Evolutionary conservation across 306 rosid genomes (phyloP), one percentile per base, ranked within the genome.

Genomic region (Casuarina glauca): DNA sequence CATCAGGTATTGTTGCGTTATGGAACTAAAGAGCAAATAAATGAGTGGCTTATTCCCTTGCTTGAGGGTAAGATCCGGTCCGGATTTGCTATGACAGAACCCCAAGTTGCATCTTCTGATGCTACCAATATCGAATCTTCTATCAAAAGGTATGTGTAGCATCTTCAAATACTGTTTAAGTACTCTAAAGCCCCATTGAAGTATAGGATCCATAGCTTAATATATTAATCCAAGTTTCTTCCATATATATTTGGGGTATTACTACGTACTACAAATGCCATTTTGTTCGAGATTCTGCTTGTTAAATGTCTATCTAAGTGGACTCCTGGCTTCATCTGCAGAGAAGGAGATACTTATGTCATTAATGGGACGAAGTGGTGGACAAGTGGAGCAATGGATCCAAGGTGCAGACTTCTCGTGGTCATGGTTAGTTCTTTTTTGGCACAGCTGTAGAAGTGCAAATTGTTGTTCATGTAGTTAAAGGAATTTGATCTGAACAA

Each of bases 321-420:
- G 61, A 57, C 48, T 32, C 36, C 35, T 57, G 64, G 64, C 58
- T 53, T 13, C 36, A 42, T 84, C 62, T 61, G 55, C 78, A 95
- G 99, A 53, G 82, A 91, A 87, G 99, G 94, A 83, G 91, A 93
- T 82, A 84, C 92, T 26, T 95, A 86, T 76, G 75, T 93, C 75
- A 90, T 95, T 82, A 93, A 90, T 72, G 98, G 98, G 84, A 91
- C 79, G 53, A 95, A 95, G 82, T 95, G 99, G 99, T 95, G 97
- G 97, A 95, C 97, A 63, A 95, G 98, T 70, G 99, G 99, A 17
- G 96, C 99, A 67, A 89, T 95, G 98, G 99, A 95, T 91, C 98
- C 97, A 13, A 90, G 99, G 82, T 95, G 99, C 85, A 88, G 82
- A 80, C 20, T 95, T 86, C 96, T 95, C 35, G 85, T 95, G 81